Evolutionary conservation across 1,284 basidiomycete genomes (phyloP).

Genomic region (Irpex sp.): DNA sequence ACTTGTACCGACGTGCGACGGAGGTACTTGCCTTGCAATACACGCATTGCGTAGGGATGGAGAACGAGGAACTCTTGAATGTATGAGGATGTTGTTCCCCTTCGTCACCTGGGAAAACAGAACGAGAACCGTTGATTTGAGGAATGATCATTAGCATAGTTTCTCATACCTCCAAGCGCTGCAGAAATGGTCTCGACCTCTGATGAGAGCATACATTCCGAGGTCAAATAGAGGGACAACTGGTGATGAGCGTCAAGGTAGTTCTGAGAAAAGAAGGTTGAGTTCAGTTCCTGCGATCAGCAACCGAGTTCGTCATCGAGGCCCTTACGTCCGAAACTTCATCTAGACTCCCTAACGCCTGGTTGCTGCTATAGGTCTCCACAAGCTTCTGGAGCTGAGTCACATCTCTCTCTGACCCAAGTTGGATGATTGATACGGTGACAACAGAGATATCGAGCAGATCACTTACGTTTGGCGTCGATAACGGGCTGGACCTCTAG

Average conservation of each 20-base stretch:
- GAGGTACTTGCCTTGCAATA: conserved; percentile 66
- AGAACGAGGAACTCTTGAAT: conserved; percentile 82
- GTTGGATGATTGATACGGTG: background rate
- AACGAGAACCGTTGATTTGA: background rate
- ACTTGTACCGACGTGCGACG: background rate
- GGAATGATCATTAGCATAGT: background rate
- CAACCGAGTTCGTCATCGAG: background rate
- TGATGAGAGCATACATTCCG: conserved; percentile 49
- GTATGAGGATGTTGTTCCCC: conserved; percentile 68
- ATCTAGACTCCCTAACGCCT: conserved; percentile 55
- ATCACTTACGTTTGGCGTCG: conserved; percentile 54
- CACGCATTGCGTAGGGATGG: conserved; percentile 76
- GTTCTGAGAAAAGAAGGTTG: conserved; percentile 37
- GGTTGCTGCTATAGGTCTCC: conserved; percentile 48
- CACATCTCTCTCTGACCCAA: conserved; percentile 48
- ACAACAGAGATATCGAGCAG: background rate
- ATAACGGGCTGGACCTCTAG: conserved; percentile 56
- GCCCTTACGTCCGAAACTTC: conserved; percentile 52
- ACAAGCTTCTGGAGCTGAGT: conserved; percentile 50
- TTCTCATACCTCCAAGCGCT: conserved; percentile 60
- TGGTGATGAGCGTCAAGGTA: conserved; percentile 66
- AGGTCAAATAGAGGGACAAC: conserved; percentile 49
- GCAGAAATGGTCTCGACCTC: conserved; percentile 60
- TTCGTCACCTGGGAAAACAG: conserved; percentile 52
- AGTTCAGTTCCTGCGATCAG: background rate